Conservation (phyloP, 768 basidiomycete genomes). For the Rhizopogon vesiculosus region DNA sequence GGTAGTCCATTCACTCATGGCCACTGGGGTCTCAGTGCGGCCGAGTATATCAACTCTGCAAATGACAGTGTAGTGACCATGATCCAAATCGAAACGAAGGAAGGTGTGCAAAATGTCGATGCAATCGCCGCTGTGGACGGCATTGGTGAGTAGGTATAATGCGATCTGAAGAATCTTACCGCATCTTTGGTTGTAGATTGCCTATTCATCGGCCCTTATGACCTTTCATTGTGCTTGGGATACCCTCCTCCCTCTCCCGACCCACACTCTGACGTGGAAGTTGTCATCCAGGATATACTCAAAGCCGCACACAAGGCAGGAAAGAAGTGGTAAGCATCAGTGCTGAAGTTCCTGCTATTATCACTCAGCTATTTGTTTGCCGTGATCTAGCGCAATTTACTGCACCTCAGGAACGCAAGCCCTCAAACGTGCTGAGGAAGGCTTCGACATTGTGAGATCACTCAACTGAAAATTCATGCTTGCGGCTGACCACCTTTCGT, state of each 20-base stretch:
- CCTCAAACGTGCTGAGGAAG: conserved; percentile 39
- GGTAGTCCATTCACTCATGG: conserved; percentile 61
- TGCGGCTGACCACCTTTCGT: conserved; percentile 1
- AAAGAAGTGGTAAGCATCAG: conserved; percentile 57
- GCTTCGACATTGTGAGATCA: conserved; percentile 46
- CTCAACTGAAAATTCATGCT: conserved; percentile 10
- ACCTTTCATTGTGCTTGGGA: conserved; percentile 60
- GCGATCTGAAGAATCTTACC: background rate
- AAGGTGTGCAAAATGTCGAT: conserved; percentile 54
- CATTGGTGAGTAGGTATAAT: conserved; percentile 38
- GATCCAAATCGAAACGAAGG: conserved; percentile 64
- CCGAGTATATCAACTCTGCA: conserved; percentile 51
- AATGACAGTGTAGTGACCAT: conserved; percentile 53
- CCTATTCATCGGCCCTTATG: conserved; percentile 64
- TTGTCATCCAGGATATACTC: conserved; percentile 51
- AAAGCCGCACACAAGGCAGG: conserved; percentile 43
- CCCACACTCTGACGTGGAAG: conserved; percentile 60
- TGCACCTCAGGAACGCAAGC: conserved; percentile 43
- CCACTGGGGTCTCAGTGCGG: conserved; percentile 46
- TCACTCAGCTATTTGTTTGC: background rate
- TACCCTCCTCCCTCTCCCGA: conserved; percentile 59
- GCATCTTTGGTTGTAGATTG: conserved; percentile 29
- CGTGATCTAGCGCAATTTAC: conserved; percentile 38
- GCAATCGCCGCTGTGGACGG: conserved; percentile 60
- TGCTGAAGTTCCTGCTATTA: background rate